Base-by-base conservation (phyloP, 106 monocot genomes). In the Acanthochlamys bracteata region DNA sequence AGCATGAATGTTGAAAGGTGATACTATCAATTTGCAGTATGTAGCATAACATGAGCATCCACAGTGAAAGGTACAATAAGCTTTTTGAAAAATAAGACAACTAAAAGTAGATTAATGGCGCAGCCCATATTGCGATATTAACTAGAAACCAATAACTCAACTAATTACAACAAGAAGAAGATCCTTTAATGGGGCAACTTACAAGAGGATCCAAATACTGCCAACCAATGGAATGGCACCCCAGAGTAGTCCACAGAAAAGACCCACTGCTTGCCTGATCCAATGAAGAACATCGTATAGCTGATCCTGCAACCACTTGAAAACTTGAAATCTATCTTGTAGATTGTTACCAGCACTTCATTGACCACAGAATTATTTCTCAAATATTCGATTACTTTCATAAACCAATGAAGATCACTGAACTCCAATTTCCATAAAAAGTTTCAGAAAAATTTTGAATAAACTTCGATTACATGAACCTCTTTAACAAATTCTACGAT, bases 231-330 rank as follows among this genome's bases (percentile, higher is more conserved):
- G 96, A 49, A 96, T 66, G 1, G 82, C 78, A 16, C 96, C 90
- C 82, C 88, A 96, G 12, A 91, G 27, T 76, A 96, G 70, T 57
- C 96, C 96, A 60, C 81, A 90, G 11, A 76, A 42, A 49, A 90
- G 78, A 13, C 94, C 94, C 58, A 84, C 11, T 62, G 24, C 84
- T 69, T 96, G 96, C 64, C 96, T 73, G 70, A 96, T 91, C 96
- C 96, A 96, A 66, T 96, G 91, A 68, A 95, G 72, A 33, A 74
- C 85, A 55, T 96, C 96, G 24, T 71, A 63, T 74, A 96, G 68
- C 66, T 96, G 76, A 79, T 96, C 96, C 94, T 95, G 57, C 52
- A 80, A 14, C 4, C 16, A 19, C 10, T 43, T 20, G 20, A 15
- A 10, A 19, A 17, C 17, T 24, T 20, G 10, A 54, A 16, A 52